Evolutionary conservation across 192 early-diverging fungal species (phyloP), one percentile per base, ranked within the genome.

Genomic region (Coemansia sp.): DNA sequence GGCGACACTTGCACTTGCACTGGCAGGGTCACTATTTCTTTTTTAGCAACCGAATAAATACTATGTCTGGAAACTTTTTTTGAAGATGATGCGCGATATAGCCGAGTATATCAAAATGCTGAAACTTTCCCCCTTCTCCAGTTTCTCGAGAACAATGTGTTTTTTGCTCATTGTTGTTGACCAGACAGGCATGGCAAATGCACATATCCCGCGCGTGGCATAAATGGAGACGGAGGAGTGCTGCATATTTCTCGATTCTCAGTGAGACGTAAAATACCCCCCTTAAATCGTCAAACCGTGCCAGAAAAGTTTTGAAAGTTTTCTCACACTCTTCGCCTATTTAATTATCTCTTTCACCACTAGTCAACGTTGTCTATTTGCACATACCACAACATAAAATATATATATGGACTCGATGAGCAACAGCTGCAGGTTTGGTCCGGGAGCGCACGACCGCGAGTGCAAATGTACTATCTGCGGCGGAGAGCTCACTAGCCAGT

Each of bases 401-500:
- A 27, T 27, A 14, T 10, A 27, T 5, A 53, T 53, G 51, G 10
- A 29, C 51, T 29, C 25, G 12, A 53, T 25, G 9, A 53, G 25
- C 9, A 53, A 25, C 51, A 14, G 14, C 14, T 53, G 51, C 27
- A 53, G 51, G 25, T 53, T 53, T 29, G 25, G 25, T 29, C 51
- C 51, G 25, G 51, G 51, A 12, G 51, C 51, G 10, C 51, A 53
- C 51, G 51, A 53, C 51, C 51, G 51, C 51, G 51, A 53, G 51
- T 53, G 51, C 51, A 53, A 25, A 2, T 53, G 51, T 29, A 53
- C 51, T 14, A 53, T 53, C 25, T 53, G 51, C 51, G 23, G 51
- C 10, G 51, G 51, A 15, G 12, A 8, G 2, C 10, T 23, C 10
- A 25, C 4, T 23, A 15, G 10, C 51, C 51, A 53, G 51, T 25